These are phyloP conservation scores for Thyridium curvatum DNA, from an alignment of 2,329 filamentous ascomycete species.

Conservation along the genomic window DNA sequence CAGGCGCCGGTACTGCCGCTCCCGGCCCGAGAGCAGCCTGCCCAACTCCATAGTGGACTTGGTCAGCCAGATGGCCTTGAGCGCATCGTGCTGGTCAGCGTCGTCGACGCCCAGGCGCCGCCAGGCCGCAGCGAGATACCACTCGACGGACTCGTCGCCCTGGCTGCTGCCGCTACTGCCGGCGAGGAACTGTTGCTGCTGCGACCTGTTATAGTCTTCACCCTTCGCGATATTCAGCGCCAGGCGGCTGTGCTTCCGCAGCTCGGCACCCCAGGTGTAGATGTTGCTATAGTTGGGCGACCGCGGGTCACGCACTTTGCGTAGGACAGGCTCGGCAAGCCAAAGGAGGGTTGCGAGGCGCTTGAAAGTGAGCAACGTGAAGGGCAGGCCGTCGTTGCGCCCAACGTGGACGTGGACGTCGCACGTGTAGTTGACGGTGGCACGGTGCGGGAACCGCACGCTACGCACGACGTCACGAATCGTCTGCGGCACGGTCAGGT, in stretches of 20 bases:
- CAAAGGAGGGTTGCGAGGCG: conserved; percentile 26
- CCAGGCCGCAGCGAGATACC: conserved; percentile 7
- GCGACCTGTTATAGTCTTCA: not conserved
- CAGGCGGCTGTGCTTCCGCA: conserved; percentile 23
- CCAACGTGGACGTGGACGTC: conserved; percentile 33
- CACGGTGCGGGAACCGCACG: conserved; percentile 14
- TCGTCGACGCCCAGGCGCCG: not conserved
- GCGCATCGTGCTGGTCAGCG: conserved; percentile 11
- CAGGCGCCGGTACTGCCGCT: conserved; percentile 24
- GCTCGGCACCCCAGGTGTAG: conserved; percentile 30
- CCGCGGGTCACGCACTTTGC: conserved; percentile 26
- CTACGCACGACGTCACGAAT: conserved; percentile 16
- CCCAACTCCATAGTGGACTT: conserved; percentile 22
- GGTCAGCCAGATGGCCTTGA: conserved; percentile 21
- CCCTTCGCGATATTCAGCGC: conserved; percentile 9
- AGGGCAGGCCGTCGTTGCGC: conserved; percentile 21
- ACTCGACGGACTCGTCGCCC: conserved; percentile 11
- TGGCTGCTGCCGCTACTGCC: no score
- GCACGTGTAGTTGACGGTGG: conserved; percentile 28
- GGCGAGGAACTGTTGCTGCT: conserved; percentile 1
- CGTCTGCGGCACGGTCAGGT: conserved; percentile 7
- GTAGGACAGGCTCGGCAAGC: conserved; percentile 27
- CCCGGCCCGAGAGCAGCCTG: conserved; percentile 24
- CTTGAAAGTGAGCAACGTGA: conserved; percentile 24
- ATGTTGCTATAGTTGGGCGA: conserved; percentile 28